Base-by-base conservation (phyloP, 805 yeast genomes). In the Ogataea pignaliae region DNA sequence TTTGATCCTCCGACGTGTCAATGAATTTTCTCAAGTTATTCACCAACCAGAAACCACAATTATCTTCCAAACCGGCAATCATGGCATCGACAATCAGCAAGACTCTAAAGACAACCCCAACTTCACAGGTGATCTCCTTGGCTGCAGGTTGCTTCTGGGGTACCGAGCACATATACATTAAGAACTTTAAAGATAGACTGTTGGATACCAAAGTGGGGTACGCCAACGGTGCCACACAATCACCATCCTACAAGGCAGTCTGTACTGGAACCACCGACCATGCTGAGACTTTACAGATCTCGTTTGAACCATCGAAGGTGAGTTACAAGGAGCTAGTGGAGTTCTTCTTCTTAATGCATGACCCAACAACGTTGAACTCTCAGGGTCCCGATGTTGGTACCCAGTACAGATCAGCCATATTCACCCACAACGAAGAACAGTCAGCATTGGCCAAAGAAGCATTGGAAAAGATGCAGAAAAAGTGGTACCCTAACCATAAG, bases 361-460 rank as follows among this genome's bases (percentile, higher is more conserved):
- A 93, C 65, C 98, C 99, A 39, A 93, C 98, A 2, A 83, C 89
- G 2, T 48, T 74, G 42, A 80, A 90, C 57, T 59, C 76, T 2
- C 98, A 93, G 65, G 99, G 99, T 3, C 85, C 87, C 15, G 97
- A 91, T 59, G 55, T 56, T 9, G 99, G 99, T 10, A 79, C 91
- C 1, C 98, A 93, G 64, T 91, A 91, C 69, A 77, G 97, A 56
- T 82, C 91, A 14, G 96, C 83, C 2, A 75, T 93, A 10, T 88
- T 81, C 65, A 71, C 83, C 9, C 85, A 81, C 55, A 56, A 65
- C 36, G 69, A 68, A 3, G 81, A 72, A 18, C 86, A 85, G 56
- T 53, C 55, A 30, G 32, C 47, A 32, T 69, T 70, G 37, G 63
- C 75, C 9, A 52, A 63, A 3, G 55, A 61, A 26, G 69, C 73